Evolutionary conservation across 208 protist species (phyloP).

Genomic region (Sergeia podlipaevii): DNA sequence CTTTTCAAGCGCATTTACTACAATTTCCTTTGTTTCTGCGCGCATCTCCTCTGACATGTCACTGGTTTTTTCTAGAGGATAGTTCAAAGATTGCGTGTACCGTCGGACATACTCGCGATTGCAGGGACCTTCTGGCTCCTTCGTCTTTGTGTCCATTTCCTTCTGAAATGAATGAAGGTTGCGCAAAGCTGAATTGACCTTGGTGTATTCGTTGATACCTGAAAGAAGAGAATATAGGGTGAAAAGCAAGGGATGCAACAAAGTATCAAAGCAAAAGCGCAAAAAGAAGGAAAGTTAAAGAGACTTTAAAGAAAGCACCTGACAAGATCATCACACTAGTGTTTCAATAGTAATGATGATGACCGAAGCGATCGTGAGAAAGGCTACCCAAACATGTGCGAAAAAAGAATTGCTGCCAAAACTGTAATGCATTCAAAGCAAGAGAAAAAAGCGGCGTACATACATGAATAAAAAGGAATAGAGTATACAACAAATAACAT

Average conservation of each 20-base stretch:
- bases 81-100: constrained; percentile 75
- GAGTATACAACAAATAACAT: constrained; percentile 4
- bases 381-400: no score
- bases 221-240: constrained; percentile 6
- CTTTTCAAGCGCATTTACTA: constrained; percentile 93
- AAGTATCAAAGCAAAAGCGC: neutral
- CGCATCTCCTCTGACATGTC: constrained; percentile 97
- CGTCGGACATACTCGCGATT: constrained; percentile 76
- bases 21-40: constrained; percentile 90
- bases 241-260: no score
- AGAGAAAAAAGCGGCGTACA: neutral
- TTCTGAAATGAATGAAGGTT: constrained; percentile 1
- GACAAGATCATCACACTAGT: no score
- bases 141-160: constrained; percentile 66
- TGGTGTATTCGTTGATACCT: neutral
- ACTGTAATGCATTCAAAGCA: no score
- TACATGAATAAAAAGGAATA: neutral
- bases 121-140: constrained; percentile 70
- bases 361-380: no score
- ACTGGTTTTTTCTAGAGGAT: constrained; percentile 87
- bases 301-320: neutral
- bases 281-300: neutral
- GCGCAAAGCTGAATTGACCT: neutral
- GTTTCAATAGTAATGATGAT: no score
- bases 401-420: no score